phyloP scores from a whole-genome alignment of 192 early-diverging fungal species.

The Phlyctochytrium bullatum region DNA sequence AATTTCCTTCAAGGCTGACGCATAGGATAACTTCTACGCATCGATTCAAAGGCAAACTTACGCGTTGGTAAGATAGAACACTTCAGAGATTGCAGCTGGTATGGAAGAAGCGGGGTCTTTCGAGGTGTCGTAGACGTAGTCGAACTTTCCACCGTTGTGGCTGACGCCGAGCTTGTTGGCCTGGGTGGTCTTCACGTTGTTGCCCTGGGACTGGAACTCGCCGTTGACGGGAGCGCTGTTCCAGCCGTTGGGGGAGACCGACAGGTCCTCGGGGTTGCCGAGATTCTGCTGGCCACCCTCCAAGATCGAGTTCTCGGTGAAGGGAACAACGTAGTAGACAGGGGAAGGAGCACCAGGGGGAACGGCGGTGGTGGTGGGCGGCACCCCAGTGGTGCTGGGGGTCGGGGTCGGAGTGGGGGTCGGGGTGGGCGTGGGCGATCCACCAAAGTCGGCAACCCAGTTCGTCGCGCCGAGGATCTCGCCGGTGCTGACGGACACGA shows the following conservation, averaged over 20 bases:
- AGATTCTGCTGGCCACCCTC: slow-evolving; percentile 17
- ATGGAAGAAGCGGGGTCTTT: slow-evolving; percentile 17
- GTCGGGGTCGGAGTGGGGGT: not conserved
- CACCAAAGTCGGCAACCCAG: slow-evolving; percentile 12
- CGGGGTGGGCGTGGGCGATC: not conserved
- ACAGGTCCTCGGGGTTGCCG: slow-evolving; percentile 27
- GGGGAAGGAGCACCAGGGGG: not conserved
- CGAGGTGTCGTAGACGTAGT: slow-evolving; percentile 16
- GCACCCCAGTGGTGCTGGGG: not conserved
- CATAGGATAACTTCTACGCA: too few relatives aligned
- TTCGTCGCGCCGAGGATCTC: slow-evolving; percentile 20
- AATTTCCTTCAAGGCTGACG: too few relatives aligned
- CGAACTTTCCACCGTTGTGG: not conserved
- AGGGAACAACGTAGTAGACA: slow-evolving; percentile 15
- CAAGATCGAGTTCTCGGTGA: slow-evolving; percentile 8
- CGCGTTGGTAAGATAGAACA: slow-evolving; percentile 34
- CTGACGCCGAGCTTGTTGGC: slow-evolving; percentile 25
- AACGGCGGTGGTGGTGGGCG: not conserved
- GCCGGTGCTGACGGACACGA: slow-evolving; percentile 25
- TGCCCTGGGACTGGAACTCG: slow-evolving; percentile 26
- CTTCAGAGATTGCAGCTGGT: slow-evolving; percentile 28
- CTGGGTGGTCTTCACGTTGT: slow-evolving; percentile 36
- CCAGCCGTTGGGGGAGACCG: slow-evolving; percentile 43
- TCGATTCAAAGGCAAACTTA: too few relatives aligned
- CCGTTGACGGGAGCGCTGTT: not conserved